Evolutionary conservation across 2,329 filamentous ascomycete genomes (phyloP), one percentile per base, ranked within the genome.

Genomic region (Fusarium annulatum): DNA sequence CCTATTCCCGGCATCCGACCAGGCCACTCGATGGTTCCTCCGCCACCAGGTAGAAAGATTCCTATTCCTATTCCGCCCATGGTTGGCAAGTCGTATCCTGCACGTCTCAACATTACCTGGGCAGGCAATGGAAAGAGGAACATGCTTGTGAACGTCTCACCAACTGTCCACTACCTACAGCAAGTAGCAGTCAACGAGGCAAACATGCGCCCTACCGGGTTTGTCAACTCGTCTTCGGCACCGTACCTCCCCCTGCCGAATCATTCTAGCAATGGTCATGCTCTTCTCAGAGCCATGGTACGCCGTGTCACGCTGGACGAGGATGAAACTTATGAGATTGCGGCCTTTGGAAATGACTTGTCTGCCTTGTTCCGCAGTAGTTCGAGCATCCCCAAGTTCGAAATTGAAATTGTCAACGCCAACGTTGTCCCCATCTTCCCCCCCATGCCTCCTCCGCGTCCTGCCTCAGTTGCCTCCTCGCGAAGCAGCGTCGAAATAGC

Each of bases 81-180:
- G 34, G 55, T 28, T 11, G 56, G 56, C 12, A 74, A 65, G 53
- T 69, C 38, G 15, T 64, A 72, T 43, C 58, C 79, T 48, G 74
- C 80, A 14, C 70, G 79, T 23, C 72, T 82, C 41, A 69, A 69
- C 53, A 74, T 82, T 62, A 64, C 48, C 52, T 80, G 79, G 79
- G 42, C 53, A 9, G 76, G 75, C 41, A 78, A 76, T 26, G 81
- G 80, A 45, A 71, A 78, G 69, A 74, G 76, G 43, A 80, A 79
- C 52, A 67, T 82, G 56, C 72, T 80, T 34, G 80, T 78, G 21
- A 67, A 77, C 43, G 77, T 79, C 53, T 61, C 59, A 18, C 77
- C 77, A 42, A 75, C 72, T 33, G 41, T 88, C 74, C 86, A 85
- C 7, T 70, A 62, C 19, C 59, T 81, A 16, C 67, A 73, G 56